phyloP scores from a whole-genome alignment of 1,284 basidiomycete species.

The Puccinia coronata region DNA sequence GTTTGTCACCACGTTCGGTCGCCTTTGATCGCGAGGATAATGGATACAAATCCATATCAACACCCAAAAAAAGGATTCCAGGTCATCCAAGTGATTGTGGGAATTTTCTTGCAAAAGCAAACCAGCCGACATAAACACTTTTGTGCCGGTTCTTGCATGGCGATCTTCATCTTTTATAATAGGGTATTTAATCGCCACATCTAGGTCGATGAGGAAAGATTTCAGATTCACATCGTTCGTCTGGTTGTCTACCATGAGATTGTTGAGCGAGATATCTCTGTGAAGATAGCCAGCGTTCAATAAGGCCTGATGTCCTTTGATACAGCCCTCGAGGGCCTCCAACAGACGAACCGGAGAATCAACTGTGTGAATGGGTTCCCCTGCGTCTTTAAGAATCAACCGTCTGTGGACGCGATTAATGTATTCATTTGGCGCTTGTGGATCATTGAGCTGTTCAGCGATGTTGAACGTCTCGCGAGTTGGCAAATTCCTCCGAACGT shows the following conservation, averaged over 20 bases:
- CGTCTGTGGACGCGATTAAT: not conserved
- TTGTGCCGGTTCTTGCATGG: not conserved
- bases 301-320: not conserved
- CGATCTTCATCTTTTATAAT: not conserved
- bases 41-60: not conserved
- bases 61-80: conserved; percentile 6
- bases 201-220: conserved; percentile 13
- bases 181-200: not conserved
- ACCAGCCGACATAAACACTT: not conserved
- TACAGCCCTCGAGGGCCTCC: conserved; percentile 8
- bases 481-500: not conserved
- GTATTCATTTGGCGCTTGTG: not conserved
- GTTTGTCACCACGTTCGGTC: not conserved
- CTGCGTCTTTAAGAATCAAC: conserved; percentile 3
- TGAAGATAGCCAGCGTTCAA: conserved; percentile 6
- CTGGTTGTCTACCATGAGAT: not conserved
- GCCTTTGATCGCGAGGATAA: not conserved
- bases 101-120: not conserved
- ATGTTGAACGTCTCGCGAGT: not conserved
- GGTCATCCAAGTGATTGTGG: not conserved
- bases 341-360: conserved; percentile 1
- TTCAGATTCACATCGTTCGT: not conserved
- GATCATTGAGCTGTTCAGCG: not conserved
- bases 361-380: not conserved
- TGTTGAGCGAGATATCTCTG: not conserved